Conservation (phyloP, 306 rosid species). For the Gastrolobium bilobum region DNA sequence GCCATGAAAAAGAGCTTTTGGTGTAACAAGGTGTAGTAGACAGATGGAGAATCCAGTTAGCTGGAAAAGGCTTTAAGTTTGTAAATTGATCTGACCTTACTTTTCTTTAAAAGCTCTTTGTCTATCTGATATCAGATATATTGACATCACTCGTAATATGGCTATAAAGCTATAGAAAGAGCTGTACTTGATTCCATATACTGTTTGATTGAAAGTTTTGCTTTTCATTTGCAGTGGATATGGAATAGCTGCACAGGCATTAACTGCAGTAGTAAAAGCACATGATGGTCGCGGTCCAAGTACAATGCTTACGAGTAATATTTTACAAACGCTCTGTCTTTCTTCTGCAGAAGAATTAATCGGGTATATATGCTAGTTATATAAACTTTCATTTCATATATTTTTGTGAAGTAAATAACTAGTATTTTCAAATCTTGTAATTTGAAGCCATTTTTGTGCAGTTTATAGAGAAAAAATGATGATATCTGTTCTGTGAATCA, state of each 20-base stretch:
- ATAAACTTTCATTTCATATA: conserved; percentile 15
- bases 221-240: conserved; percentile 81
- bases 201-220: conserved; percentile 42
- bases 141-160: conserved; percentile 5
- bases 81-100: conserved; percentile 20
- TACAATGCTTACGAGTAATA: conserved; percentile 71
- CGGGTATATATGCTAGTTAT: conserved; percentile 66
- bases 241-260: conserved; percentile 93
- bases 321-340: conserved; percentile 69
- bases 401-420: conserved; percentile 33
- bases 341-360: conserved; percentile 90
- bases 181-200: background rate
- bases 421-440: conserved; percentile 14
- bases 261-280: conserved; percentile 83
- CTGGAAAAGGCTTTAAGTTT: conserved; percentile 7
- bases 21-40: background rate
- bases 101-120: conserved; percentile 21
- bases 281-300: conserved; percentile 90
- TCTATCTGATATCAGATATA: conserved; percentile 17
- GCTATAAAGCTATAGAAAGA: background rate
- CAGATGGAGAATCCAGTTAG: conserved; percentile 1
- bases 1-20: conserved; percentile 4
- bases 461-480: background rate
- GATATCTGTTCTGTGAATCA: conserved; percentile 13
- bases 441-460: conserved; percentile 20